These are phyloP conservation scores for Dalechampia spathulata DNA, from an alignment of 441 rosid genomes.

Conservation along the genomic window DNA sequence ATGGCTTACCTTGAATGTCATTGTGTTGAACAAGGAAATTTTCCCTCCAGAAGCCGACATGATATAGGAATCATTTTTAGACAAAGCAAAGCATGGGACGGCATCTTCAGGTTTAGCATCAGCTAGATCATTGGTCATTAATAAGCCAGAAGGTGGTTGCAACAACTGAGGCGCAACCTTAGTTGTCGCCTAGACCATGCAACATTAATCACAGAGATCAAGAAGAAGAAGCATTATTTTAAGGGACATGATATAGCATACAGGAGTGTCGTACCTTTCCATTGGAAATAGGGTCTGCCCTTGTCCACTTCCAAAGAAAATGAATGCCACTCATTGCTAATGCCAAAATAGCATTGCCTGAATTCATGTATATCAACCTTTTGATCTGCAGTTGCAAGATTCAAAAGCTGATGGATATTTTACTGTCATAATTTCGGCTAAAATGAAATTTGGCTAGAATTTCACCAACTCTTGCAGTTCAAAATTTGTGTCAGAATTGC, in stretches of 20 bases:
- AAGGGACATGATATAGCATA: background rate
- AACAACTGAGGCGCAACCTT: conserved; percentile 31
- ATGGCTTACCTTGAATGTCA: conserved; percentile 44
- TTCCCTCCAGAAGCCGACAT: too few relatives aligned
- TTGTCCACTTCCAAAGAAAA: conserved; percentile 48
- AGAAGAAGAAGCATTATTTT: conserved; percentile 6
- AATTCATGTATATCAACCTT: conserved; percentile 42
- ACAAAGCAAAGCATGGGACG: conserved; percentile 54
- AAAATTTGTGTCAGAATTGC: background rate
- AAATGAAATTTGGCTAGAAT: background rate
- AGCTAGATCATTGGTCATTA: conserved; percentile 43
- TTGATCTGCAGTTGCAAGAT: conserved; percentile 30
- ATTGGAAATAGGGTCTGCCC: conserved; percentile 21
- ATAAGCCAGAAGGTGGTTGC: conserved; percentile 38
- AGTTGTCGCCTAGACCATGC: conserved; percentile 40
- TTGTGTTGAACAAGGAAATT: conserved; percentile 50
- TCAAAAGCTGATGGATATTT: conserved; percentile 11
- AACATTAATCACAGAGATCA: background rate
- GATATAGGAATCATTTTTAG: too few relatives aligned
- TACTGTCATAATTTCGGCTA: too few relatives aligned
- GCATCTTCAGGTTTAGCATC: conserved; percentile 28
- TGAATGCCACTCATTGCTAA: conserved; percentile 40
- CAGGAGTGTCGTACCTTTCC: conserved; percentile 37
- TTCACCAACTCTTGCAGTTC: background rate
- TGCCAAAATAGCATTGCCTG: conserved; percentile 42